phyloP scores from a whole-genome alignment of 2,329 filamentous ascomycete species.

The Colletotrichum sublineola region DNA sequence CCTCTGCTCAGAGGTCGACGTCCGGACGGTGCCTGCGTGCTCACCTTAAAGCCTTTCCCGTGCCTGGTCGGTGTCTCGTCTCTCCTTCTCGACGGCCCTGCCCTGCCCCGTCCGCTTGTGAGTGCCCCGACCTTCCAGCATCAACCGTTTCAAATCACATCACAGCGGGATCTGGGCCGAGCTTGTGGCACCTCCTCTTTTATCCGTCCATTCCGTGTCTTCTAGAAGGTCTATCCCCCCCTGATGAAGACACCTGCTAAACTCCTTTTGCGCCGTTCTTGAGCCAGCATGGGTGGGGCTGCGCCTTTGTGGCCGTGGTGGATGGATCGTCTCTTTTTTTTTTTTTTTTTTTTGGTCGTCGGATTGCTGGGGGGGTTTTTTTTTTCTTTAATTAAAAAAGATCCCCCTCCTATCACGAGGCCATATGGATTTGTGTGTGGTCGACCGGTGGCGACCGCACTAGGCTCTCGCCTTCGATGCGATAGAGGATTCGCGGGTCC shows the following conservation, averaged over 20 bases:
- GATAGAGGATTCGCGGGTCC: constrained; percentile 6
- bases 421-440: constrained; percentile 10
- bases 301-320: constrained; percentile 22
- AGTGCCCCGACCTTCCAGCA: constrained; percentile 37
- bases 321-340: constrained; percentile 20
- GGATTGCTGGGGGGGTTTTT: constrained; percentile 5
- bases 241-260: constrained; percentile 26
- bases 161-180: constrained; percentile 40
- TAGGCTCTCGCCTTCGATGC: background rate
- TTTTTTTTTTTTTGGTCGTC: background rate
- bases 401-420: background rate
- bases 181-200: constrained; percentile 39
- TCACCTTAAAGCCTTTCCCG: constrained; percentile 31
- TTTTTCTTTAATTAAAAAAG: background rate
- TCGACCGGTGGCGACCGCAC: constrained; percentile 7
- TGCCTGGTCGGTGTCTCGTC: constrained; percentile 39
- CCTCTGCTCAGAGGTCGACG: constrained; percentile 25
- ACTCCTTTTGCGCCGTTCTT: constrained; percentile 10
- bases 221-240: constrained; percentile 38
- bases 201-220: constrained; percentile 40
- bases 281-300: constrained; percentile 35
- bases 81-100: constrained; percentile 25
- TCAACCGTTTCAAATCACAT: constrained; percentile 42
- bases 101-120: constrained; percentile 23
- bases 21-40: constrained; percentile 31